Evolutionary conservation across 441 rosid species (phyloP), one percentile per base, ranked within the genome.

Genomic region (Adansonia grandidieri): DNA sequence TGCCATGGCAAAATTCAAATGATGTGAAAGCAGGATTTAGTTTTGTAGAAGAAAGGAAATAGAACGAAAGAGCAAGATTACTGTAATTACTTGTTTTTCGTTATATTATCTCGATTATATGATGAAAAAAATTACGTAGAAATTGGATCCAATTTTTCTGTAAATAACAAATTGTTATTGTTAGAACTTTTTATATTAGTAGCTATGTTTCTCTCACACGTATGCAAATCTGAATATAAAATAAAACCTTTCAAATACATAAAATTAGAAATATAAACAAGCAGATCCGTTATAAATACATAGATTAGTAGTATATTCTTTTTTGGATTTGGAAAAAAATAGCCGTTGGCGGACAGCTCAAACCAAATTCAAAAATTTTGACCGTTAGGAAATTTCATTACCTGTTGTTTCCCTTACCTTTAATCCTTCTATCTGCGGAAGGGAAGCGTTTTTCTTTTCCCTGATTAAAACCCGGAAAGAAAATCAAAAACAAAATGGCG

Each of bases 1-100:
- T 95, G 63, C 88, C 92, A 0, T 95, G 97, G 98, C 88, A 90
- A 65, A 84, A 71, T n/a, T 72, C 5, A 8, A 73, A 69, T 0
- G 62, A 77, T 9, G n/a, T 44, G 48, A 14, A 9, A 42, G 1
- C 24, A 40, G 17, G 45, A 10, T 2, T 19, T 73, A 57, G 65
- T 19, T 73, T 42, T 62, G 53, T 73, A 73, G 53, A 42, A 10
- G 14, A 32, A 54, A 9, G 7, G 17, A 17, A 56, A 11, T 45
- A 58, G 17, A 32, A 63, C 6, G 11, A 13, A 14, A 70, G 60
- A 48, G 44, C 57, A 48, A 24, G 45, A 70, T 1, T 70, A 10
- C 5, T 47, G 8, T 68, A 68, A 48, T 22, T 4, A 20, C 73
- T 42, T 42, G 3, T 69, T 22, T 20, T 47, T 13, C 7, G 0